Evolutionary conservation across 495 filamentous ascomycete genomes (phyloP), one percentile per base, ranked within the genome.

Genomic region (Trichoderma orchidacearum): DNA sequence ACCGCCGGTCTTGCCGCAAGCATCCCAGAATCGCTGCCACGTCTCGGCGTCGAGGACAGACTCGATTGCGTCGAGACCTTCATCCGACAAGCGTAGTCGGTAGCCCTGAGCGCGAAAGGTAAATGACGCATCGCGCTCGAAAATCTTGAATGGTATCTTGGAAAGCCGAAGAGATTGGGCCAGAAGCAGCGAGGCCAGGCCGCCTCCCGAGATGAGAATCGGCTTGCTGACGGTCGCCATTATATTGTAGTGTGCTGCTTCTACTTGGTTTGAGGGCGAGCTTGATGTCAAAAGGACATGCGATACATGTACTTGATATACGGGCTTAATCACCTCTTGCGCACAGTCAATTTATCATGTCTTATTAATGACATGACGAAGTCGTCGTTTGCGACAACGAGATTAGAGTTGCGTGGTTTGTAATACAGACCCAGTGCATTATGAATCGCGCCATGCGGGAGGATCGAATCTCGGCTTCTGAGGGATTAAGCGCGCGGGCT

Each of bases 21-120:
- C 71, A 34, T 76, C 70, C 67, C 76, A 79, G 67, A 85, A 83
- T 25, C 63, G 61, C 51, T 70, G 53, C 56, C 68, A 80, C 1
- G 63, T 58, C 0, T 71, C 65, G 0, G 76, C 68, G 0, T 68
- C 67, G 9, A 84, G 73, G 15, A 74, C 71, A 0, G 71, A 69
- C 54, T 80, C 69, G 51, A 84, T 73, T 18, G 80, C 79, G 27
- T 72, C 65, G 12, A 80, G 62, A 1, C 79, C 78, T 57, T 80
- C 68, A 1, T 62, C 18, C 1, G 73, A 76, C 5, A 83, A 70
- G 29, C 78, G 73, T 5, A 83, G 68, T 9, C 81, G 65, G 65
- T 81, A 80, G 7, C 78, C 77, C 55, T 80, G 77, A 2, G 71
- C 74, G 35, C 77, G 76, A 57, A 75, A 77, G 0, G 66, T 63